phyloP scores from a whole-genome alignment of 2,329 filamentous ascomycete genomes.

The Chrysoporthe puriensis region DNA sequence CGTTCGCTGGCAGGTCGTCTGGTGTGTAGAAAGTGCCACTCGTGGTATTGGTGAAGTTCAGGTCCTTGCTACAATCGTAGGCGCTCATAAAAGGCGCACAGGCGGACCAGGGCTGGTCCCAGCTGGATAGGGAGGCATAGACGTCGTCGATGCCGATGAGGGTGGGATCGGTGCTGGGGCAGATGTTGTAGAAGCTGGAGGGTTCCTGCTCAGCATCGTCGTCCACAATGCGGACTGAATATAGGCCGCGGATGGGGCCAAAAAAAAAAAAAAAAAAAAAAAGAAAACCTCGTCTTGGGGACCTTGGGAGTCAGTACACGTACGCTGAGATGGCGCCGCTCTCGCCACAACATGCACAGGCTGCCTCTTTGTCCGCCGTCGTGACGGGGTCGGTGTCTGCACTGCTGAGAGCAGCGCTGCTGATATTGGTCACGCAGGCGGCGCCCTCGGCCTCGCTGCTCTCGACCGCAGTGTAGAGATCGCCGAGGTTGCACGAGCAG shows the following conservation, averaged over 20 bases:
- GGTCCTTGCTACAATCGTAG: constrained; percentile 33
- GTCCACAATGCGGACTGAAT: too few species aligned
- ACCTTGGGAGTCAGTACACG: background rate
- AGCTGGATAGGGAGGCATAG: background rate
- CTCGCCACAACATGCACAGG: constrained; percentile 41
- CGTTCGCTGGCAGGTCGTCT: constrained; percentile 34
- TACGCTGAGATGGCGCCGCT: constrained; percentile 43
- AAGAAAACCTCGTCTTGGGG: too few species aligned
- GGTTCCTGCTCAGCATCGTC: background rate
- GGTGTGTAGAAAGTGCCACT: constrained; percentile 33
- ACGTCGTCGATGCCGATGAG: constrained; percentile 2
- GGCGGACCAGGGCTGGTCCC: background rate
- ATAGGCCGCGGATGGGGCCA: too few species aligned
- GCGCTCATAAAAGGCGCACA: constrained; percentile 34
- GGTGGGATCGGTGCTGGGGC: constrained; percentile 37
- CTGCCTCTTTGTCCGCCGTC: constrained; percentile 33
- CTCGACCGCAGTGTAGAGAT: constrained; percentile 33
- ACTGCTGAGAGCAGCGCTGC: constrained; percentile 30
- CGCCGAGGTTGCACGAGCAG: constrained; percentile 44
- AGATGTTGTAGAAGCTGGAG: constrained; percentile 37
- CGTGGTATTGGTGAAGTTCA: constrained; percentile 32
- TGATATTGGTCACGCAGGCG: constrained; percentile 28
- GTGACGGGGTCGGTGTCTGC: constrained; percentile 31
- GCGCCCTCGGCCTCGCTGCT: constrained; percentile 7
- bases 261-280: too few species aligned